Base-by-base conservation (phyloP, 164 flowering plant genomes). In the Liriodendron chinense region DNA sequence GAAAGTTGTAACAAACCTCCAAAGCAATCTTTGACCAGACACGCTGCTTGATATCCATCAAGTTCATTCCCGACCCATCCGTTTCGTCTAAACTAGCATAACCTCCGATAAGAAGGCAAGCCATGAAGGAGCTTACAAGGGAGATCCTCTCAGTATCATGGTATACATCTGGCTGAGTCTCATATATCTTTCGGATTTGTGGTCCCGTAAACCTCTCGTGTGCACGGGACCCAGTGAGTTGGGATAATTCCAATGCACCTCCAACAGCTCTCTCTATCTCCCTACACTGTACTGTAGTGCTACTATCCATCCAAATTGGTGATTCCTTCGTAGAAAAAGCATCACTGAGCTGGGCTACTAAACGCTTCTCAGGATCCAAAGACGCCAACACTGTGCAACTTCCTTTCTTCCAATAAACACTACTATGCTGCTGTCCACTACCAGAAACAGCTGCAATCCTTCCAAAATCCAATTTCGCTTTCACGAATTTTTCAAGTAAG, bases 391-490 rank as follows among this genome's bases (percentile, higher is more conserved):
- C 81, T 1, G 62, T 72, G 10, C 80, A 85, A 83, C 92, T 84
- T 0, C 97, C 97, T 9, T 75, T 89, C 79, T 90, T 94, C 98
- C 99, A 96, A 74, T 92, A 96, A 7, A 96, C 98, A 77, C 99
- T 96, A 8, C 99, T 98, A 74, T 96, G 98, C 72, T 96, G 99
- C 88, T 96, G 99, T 28, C 93, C 98, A 63, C 99, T 94, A 9
- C 98, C 99, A 47, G 99, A 96, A 75, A 96, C 79, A 61, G 98
- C 98, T 64, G 79, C 85, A 69, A 94, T 73, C 74, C 82, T 94
- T 21, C 84, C 86, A 47, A 92, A 91, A 79, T 94, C 97, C 68
- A 96, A 67, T 3, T 81, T 83, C 0, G 90, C 78, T 69, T 85
- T 84, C 0, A 81, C 74, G 12, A 96, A 85, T 74, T 87, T 92